Evolutionary conservation across 495 filamentous ascomycete species (phyloP).

Genomic region (Sporormia fimetaria): DNA sequence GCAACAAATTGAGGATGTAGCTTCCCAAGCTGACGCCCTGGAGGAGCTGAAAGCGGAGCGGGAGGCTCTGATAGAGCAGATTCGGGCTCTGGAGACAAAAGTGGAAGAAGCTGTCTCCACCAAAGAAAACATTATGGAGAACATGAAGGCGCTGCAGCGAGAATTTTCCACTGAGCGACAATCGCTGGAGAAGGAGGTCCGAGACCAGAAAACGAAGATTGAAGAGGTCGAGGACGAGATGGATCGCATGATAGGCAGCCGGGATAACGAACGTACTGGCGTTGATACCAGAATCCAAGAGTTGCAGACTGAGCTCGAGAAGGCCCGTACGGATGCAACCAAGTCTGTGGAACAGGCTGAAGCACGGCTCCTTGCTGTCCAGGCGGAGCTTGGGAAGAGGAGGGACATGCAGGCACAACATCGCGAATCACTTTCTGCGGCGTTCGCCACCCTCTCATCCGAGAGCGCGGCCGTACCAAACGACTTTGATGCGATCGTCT

Average conservation of each 20-base stretch:
- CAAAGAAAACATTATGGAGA: conserved; percentile 87
- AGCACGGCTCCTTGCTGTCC: conserved; percentile 38
- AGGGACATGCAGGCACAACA: conserved; percentile 44
- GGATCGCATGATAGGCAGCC: conserved; percentile 67
- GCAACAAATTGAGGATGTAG: conserved; percentile 62
- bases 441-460: conserved; percentile 51
- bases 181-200: conserved; percentile 66
- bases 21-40: too few relatives aligned
- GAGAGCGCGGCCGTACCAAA: conserved; percentile 41
- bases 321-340: conserved; percentile 43
- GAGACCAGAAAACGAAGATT: conserved; percentile 56
- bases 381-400: conserved; percentile 35
- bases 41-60: too few relatives aligned
- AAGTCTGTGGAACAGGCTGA: conserved; percentile 45
- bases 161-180: conserved; percentile 80
- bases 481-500: conserved; percentile 48
- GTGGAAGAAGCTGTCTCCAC: conserved; percentile 78
- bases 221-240: conserved; percentile 88
- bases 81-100: conserved; percentile 54
- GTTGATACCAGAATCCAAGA: conserved; percentile 56
- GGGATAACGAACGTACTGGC: conserved; percentile 62
- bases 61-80: too few relatives aligned
- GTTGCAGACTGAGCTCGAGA: conserved; percentile 60
- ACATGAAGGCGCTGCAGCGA: conserved; percentile 80
- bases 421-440: conserved; percentile 45